Conservation (phyloP, 345 rosid genomes). For the Fremontodendron californicum region DNA sequence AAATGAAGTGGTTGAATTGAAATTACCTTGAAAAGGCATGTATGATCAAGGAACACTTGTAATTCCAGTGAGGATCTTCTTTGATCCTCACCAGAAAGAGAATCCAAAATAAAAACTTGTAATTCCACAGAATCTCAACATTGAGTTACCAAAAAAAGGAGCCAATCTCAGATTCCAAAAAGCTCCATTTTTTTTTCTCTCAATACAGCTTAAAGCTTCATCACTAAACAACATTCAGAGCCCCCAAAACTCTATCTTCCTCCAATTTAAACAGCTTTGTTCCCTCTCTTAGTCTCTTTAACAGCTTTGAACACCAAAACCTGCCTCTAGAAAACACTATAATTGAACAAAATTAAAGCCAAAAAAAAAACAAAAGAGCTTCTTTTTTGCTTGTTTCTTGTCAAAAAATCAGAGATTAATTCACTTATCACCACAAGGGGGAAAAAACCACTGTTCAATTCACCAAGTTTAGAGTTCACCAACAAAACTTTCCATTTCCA, state of each 20-base stretch:
- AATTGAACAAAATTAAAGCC: not conserved
- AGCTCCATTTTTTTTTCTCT: not conserved
- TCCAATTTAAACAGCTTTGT: not conserved
- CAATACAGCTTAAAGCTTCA: constrained; percentile 4
- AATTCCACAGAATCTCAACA: constrained; percentile 23
- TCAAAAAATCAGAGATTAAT: not conserved
- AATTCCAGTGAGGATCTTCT: constrained; percentile 15
- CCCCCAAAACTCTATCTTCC: not conserved
- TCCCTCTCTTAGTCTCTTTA: not conserved
- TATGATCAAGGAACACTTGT: not conserved
- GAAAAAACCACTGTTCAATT: not conserved
- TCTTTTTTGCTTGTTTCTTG: not conserved
- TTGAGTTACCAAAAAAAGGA: constrained; percentile 2
- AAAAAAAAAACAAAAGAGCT: not conserved
- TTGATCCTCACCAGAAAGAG: constrained; percentile 15
- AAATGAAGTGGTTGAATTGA: not conserved
- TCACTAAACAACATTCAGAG: not conserved
- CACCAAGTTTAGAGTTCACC: not conserved
- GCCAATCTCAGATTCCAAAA: constrained; percentile 3
- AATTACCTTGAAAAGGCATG: constrained; percentile 33
- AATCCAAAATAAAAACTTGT: constrained; percentile 13
- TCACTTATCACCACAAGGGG: not conserved
- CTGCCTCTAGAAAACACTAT: not conserved
- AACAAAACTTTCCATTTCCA: not conserved
- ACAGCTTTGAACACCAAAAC: constrained; percentile 7